Evolutionary conservation across 441 rosid species (phyloP).

Genomic region (Euphorbia celastroides): DNA sequence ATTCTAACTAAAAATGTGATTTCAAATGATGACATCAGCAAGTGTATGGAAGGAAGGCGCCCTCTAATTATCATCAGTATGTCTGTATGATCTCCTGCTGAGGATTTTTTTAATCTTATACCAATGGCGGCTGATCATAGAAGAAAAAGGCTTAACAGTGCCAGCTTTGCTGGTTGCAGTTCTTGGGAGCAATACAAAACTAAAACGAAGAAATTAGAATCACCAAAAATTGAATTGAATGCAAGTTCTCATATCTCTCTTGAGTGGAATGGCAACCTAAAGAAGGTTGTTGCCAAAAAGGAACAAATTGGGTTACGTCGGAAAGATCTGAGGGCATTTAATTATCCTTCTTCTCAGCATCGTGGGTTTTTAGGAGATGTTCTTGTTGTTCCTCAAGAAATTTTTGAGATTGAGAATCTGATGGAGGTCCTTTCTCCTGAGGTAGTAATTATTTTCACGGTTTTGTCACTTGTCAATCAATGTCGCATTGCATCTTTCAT

Average conservation of each 20-base stretch:
- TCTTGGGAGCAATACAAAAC: constrained; percentile 50
- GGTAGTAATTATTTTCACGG: constrained; percentile 34
- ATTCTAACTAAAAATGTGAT: constrained; percentile 4
- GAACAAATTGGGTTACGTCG: constrained; percentile 74
- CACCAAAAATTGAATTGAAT: constrained; percentile 39
- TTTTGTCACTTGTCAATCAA: neutral
- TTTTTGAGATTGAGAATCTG: constrained; percentile 67
- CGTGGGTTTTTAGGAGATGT: constrained; percentile 58
- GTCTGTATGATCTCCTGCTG: constrained; percentile 17
- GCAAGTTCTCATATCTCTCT: constrained; percentile 67
- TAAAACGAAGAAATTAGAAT: constrained; percentile 58
- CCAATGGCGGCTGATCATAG: constrained; percentile 87
- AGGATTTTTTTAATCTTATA: constrained; percentile 24
- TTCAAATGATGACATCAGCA: constrained; percentile 21
- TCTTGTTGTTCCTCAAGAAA: constrained; percentile 55
- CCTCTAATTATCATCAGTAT: constrained; percentile 13
- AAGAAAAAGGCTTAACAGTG: constrained; percentile 68
- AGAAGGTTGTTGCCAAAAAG: constrained; percentile 69
- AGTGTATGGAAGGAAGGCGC: constrained; percentile 26
- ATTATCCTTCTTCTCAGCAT: constrained; percentile 34
- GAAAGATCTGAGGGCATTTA: constrained; percentile 61
- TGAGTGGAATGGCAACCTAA: constrained; percentile 64
- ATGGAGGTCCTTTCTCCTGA: constrained; percentile 59
- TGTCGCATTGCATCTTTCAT: constrained; percentile 8
- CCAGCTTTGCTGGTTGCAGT: constrained; percentile 47